A percentile compares a stretch with the other conserved stretches of the same genome.
These are phyloP conservation scores for Fusarium illudens DNA, from an alignment of 2,329 filamentous ascomycete genomes.

Conservation along the genomic window DNA sequence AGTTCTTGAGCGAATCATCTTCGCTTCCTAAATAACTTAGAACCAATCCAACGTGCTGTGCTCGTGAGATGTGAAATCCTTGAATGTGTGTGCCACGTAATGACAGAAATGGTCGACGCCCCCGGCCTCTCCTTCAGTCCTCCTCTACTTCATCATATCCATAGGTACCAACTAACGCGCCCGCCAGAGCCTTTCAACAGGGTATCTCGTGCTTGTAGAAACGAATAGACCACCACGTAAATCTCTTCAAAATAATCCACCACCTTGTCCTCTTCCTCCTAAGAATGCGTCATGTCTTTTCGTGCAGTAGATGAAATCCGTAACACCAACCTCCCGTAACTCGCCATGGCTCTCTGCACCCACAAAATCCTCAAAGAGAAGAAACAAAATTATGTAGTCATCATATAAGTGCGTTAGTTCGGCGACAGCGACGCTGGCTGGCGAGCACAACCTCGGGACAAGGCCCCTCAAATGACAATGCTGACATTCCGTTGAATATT, in stretches of 20 bases:
- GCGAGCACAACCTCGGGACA: neutral
- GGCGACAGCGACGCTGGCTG: neutral
- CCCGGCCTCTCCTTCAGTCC: neutral
- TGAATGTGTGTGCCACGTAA: neutral
- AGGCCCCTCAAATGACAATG: constrained; percentile 57
- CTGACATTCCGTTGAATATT: constrained; percentile 71
- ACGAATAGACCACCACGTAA: constrained; percentile 40
- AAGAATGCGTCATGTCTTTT: constrained; percentile 26
- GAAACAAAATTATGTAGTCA: constrained; percentile 27
- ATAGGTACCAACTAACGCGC: constrained; percentile 15
- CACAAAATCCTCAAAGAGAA: constrained; percentile 15
- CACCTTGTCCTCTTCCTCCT: constrained; percentile 2
- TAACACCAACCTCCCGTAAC: constrained; percentile 10
- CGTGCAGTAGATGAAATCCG: constrained; percentile 9
- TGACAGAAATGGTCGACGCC: constrained; percentile 3
- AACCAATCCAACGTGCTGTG: constrained; percentile 3
- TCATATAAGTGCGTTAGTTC: constrained; percentile 10
- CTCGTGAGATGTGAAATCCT: neutral
- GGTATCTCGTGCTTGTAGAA: constrained; percentile 44
- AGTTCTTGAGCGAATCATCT: constrained; percentile 3
- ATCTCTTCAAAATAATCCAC: constrained; percentile 25
- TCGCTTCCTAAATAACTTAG: neutral
- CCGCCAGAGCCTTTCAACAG: constrained; percentile 36
- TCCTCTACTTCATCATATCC: constrained; percentile 1
- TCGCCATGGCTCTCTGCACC: constrained; percentile 22